Evolutionary conservation across 2,329 filamentous ascomycete species (phyloP).

Genomic region (Cladosporium sp.): DNA sequence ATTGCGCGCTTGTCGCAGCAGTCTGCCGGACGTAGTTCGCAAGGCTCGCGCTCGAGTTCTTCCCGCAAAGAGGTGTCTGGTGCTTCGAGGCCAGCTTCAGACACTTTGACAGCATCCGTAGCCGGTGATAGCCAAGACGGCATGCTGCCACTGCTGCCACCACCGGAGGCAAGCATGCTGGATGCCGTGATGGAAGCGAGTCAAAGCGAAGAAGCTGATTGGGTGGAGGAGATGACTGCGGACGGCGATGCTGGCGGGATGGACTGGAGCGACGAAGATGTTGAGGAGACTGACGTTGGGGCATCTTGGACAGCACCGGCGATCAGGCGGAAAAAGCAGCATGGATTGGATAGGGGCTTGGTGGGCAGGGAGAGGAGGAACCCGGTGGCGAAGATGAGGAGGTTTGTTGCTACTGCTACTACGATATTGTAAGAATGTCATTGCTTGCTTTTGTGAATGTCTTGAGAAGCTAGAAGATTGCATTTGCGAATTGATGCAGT

Average conservation of each 20-base stretch:
- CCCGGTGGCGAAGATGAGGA: slow-evolving; percentile 24
- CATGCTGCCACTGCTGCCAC: slow-evolving; percentile 22
- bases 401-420: slow-evolving; percentile 26
- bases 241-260: slow-evolving; percentile 13
- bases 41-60: background rate
- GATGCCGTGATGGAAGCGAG: slow-evolving; percentile 21
- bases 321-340: slow-evolving; percentile 8
- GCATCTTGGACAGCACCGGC: slow-evolving; percentile 26
- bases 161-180: slow-evolving; percentile 26
- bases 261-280: slow-evolving; percentile 26
- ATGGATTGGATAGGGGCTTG: slow-evolving; percentile 13
- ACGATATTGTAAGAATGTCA: background rate
- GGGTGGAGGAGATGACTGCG: background rate
- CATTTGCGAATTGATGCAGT: background rate
- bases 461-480: background rate
- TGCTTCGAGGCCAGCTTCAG: background rate
- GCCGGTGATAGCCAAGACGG: background rate
- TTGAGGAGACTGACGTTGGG: slow-evolving; percentile 27
- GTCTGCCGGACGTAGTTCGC: slow-evolving; percentile 16
- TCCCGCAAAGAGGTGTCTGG: background rate
- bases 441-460: background rate
- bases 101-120: background rate
- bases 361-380: slow-evolving; percentile 18
- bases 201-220: background rate
- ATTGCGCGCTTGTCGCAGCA: slow-evolving; percentile 30